Conservation (phyloP, 176 grass and related monocot genomes). For the Rhynchospora pubera region DNA sequence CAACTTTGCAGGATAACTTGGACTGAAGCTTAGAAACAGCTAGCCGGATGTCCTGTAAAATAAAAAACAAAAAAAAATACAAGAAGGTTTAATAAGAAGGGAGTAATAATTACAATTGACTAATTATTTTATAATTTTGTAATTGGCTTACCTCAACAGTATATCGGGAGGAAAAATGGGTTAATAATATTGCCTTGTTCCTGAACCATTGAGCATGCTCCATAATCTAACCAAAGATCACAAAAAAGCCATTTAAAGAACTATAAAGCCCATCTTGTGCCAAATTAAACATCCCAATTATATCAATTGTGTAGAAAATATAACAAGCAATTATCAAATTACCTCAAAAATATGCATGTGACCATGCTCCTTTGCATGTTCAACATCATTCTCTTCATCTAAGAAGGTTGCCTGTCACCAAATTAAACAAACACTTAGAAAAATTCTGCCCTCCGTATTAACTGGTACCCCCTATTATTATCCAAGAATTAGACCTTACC, state of each 20-base stretch:
- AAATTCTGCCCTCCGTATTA: constrained; percentile 16
- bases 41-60: constrained; percentile 73
- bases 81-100: constrained; percentile 11
- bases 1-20: constrained; percentile 61
- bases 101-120: constrained; percentile 1
- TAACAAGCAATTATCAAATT: constrained; percentile 17
- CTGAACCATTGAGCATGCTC: constrained; percentile 87
- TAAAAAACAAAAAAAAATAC: constrained; percentile 18
- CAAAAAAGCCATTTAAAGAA: neutral
- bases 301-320: too few species aligned
- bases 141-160: constrained; percentile 49
- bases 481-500: constrained; percentile 33
- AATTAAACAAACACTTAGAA: constrained; percentile 18
- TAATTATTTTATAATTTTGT: too few species aligned
- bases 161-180: constrained; percentile 89
- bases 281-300: too few species aligned
- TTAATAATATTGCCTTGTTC: constrained; percentile 72
- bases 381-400: constrained; percentile 60
- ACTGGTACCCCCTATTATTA: neutral
- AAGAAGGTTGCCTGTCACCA: constrained; percentile 82
- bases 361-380: constrained; percentile 74
- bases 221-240: constrained; percentile 51
- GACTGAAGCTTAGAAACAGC: constrained; percentile 67
- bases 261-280: too few species aligned
- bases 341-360: constrained; percentile 94